Conservation (phyloP, 371 early-diverging fungal genomes). For the Rhizopus arrhizus region DNA sequence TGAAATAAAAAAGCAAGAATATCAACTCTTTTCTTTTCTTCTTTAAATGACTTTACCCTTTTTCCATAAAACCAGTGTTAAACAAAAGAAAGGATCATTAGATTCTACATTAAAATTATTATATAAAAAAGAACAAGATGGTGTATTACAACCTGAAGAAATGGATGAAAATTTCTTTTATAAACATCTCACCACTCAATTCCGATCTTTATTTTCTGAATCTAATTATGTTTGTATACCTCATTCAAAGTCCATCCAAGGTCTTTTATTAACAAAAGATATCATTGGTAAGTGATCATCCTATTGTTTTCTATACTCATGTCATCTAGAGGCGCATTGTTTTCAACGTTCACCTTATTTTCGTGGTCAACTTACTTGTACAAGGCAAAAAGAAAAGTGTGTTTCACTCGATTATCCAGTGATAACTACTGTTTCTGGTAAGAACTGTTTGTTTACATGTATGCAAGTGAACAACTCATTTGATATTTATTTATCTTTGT, state of each 20-base stretch:
- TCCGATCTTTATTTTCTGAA: conserved; percentile 47
- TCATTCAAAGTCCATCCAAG: conserved; percentile 56
- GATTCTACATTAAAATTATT: background rate
- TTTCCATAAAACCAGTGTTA: conserved; percentile 36
- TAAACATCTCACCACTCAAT: conserved; percentile 44
- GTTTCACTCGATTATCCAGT: conserved; percentile 55
- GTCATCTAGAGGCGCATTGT: conserved; percentile 57
- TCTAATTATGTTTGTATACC: conserved; percentile 61
- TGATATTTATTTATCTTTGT: background rate
- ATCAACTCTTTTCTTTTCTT: background rate
- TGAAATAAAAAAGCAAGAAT: too few species aligned
- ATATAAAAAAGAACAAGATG: conserved; percentile 4
- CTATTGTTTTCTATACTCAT: background rate
- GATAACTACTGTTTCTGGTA: conserved; percentile 32
- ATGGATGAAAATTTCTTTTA: conserved; percentile 57
- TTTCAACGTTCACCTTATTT: conserved; percentile 64
- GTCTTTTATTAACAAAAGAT: conserved; percentile 54
- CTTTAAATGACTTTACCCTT: conserved; percentile 32
- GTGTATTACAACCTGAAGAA: conserved; percentile 40
- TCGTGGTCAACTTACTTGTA: conserved; percentile 57
- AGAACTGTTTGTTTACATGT: background rate
- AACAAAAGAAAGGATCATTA: conserved; percentile 29
- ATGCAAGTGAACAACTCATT: background rate
- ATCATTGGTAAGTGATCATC: conserved; percentile 52
- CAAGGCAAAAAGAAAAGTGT: conserved; percentile 54